Conservation (phyloP, 129 eudicot genomes). For the Tagetes erecta region DNA sequence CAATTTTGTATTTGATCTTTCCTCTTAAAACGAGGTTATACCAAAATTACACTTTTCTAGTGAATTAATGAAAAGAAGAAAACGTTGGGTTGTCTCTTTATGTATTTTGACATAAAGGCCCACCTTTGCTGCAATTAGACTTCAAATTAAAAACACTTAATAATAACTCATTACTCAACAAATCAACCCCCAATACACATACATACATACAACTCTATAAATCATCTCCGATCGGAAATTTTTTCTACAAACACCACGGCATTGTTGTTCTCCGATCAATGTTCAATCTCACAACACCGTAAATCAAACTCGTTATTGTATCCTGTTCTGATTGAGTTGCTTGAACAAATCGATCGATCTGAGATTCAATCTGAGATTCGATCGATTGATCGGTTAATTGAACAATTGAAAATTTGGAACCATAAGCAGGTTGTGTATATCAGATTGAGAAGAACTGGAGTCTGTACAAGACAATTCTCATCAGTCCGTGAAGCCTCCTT, state of each 20-base stretch:
- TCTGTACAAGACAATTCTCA: constrained; percentile 49
- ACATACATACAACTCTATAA: neutral
- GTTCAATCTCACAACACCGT: neutral
- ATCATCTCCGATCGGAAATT: constrained; percentile 15
- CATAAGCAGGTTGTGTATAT: neutral
- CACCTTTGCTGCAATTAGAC: constrained; percentile 4
- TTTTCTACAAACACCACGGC: constrained; percentile 17
- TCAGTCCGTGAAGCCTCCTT: constrained; percentile 61
- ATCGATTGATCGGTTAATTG: constrained; percentile 19
- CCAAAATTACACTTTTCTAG: too few relatives aligned
- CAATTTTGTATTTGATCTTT: too few relatives aligned
- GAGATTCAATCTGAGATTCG: constrained; percentile 24
- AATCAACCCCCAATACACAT: neutral
- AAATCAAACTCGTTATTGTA: neutral
- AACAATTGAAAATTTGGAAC: neutral
- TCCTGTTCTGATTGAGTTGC: neutral
- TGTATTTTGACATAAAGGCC: neutral
- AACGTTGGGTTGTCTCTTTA: neutral
- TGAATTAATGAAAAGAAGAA: neutral
- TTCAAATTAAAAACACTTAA: constrained; percentile 12
- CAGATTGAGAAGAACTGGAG: constrained; percentile 66
- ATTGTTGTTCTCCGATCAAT: constrained; percentile 32
- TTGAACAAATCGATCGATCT: constrained; percentile 23
- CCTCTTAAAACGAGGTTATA: too few relatives aligned
- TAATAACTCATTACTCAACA: neutral